Evolutionary conservation across 331 rosid species (phyloP), one percentile per base, ranked within the genome.

Genomic region (Acacia pycnantha): DNA sequence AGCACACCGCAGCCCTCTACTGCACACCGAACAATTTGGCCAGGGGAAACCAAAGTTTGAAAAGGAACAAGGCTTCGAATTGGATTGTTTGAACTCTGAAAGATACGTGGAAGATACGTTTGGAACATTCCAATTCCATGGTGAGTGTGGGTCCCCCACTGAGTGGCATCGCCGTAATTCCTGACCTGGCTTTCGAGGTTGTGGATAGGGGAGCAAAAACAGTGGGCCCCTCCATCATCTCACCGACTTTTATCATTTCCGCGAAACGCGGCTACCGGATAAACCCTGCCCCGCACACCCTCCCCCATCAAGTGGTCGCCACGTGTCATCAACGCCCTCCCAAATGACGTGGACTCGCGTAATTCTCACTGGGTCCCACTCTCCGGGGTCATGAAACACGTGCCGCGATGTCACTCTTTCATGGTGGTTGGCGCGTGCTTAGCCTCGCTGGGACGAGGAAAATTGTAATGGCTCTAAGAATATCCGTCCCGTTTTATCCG

Each of bases 401-500:
- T 82, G 88, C 21, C 29, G 43, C 7, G 24, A 19, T 27, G 21
- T 75, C 70, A 51, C 41, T 29, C 50, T 70, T 44, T 59, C 40
- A 50, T 71, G 82, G 61, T n/a, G 29, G 1, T 24, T 46, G n/a
- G 69, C 26, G 43, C 61, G 51, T 13, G 29, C 14, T 11, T 33
- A 6, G 15, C 35, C 43, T 43, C 43, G 24, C 11, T 72, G 85
- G 75, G 87, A 87, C 81, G 91, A 66, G 88, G 91, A 87, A 88
- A 87, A 82, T 72, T 80, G 94, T 27, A 6, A 64, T 77, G 46
- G 85, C 31, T 10, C 15, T 6, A 1, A 6, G 73, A 69, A 40
- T 40, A n/a, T 69, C 29, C 50, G 18, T 40, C 19, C n/a, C n/a
- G 21, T 13, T 33, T 31, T 15, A 65, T 31, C 70, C 41, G 5